Conservation (phyloP, 768 basidiomycete genomes). For the Rhodotorula toruloides region DNA sequence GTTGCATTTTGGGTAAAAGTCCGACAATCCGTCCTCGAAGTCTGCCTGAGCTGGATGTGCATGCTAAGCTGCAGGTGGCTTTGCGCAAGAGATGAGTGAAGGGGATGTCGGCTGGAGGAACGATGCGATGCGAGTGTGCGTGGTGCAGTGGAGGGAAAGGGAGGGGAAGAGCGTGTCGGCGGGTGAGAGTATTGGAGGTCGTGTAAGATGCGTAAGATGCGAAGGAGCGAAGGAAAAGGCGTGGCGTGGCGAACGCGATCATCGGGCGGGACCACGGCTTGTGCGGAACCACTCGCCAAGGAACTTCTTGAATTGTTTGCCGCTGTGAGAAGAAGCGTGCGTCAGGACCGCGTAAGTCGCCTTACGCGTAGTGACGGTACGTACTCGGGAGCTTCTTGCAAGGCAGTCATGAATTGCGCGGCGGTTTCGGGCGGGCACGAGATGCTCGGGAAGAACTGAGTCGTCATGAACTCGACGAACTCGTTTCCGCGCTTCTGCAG, state of each 20-base stretch:
- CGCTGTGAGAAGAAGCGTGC: constrained; percentile 1
- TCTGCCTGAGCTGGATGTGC: too few species aligned
- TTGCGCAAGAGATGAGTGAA: too few species aligned
- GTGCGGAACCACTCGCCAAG: constrained; percentile 28
- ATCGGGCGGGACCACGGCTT: constrained; percentile 1
- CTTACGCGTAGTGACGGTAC: background rate
- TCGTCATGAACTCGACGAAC: constrained; percentile 71
- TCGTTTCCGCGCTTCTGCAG: constrained; percentile 73
- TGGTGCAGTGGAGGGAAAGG: background rate
- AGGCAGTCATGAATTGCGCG: constrained; percentile 33
- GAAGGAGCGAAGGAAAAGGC: background rate
- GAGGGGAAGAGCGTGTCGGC: background rate
- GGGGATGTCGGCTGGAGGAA: too few species aligned
- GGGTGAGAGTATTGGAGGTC: background rate
- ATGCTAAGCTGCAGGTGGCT: too few species aligned
- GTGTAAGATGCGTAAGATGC: background rate
- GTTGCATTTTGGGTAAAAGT: too few species aligned
- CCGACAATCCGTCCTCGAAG: too few species aligned
- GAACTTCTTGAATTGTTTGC: constrained; percentile 39
- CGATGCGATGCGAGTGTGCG: constrained; percentile 4
- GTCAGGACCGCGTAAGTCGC: background rate
- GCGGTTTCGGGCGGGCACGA: constrained; percentile 69
- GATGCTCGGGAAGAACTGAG: constrained; percentile 78
- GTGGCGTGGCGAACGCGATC: background rate
- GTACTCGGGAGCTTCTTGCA: constrained; percentile 35